Percentiles rank a stretch among this genome's conserved stretches.
Evolutionary conservation across 2,329 filamentous ascomycete genomes (phyloP).

Genomic region (Ophiosphaerella korrae): DNA sequence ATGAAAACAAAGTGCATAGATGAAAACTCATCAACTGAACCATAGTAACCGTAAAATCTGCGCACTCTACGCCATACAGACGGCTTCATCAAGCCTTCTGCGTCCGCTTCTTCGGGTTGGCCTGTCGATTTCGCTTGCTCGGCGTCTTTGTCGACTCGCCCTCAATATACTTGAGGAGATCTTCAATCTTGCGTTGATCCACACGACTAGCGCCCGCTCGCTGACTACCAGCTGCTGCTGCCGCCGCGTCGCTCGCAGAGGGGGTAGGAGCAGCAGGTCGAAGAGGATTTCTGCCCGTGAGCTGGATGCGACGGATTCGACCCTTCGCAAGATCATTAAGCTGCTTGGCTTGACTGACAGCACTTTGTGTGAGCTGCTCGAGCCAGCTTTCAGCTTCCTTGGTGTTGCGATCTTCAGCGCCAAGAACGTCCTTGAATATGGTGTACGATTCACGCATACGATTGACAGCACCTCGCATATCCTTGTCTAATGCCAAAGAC

Average conservation of each 20-base stretch:
- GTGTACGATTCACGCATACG: conserved; percentile 97
- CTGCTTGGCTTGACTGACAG: conserved; percentile 91
- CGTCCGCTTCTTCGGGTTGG: conserved; percentile 51
- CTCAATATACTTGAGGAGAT: conserved; percentile 93
- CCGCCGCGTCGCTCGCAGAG: conserved; percentile 54
- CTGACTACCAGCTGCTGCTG: conserved; percentile 45
- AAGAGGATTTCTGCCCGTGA: conserved; percentile 61
- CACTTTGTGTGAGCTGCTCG: conserved; percentile 93
- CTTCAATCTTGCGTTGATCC: conserved; percentile 86
- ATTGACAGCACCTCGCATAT: conserved; percentile 87
- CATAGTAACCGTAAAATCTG: neutral
- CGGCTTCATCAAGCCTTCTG: conserved; percentile 16
- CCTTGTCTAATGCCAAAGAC: conserved; percentile 91
- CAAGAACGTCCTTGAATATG: conserved; percentile 88
- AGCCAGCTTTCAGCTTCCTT: conserved; percentile 98
- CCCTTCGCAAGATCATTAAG: conserved; percentile 81
- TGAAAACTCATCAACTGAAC: too few relatives aligned
- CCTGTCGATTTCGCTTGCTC: conserved; percentile 50
- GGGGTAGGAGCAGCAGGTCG: conserved; percentile 68
- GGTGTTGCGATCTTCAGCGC: conserved; percentile 91
- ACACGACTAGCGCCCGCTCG: conserved; percentile 51
- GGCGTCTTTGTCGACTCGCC: conserved; percentile 58
- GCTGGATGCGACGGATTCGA: conserved; percentile 72
- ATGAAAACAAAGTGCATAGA: too few relatives aligned
- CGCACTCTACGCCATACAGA: neutral